A percentile compares a stretch with the other conserved stretches of the same genome.
Conservation (phyloP, 176 grass and related monocot genomes). For the Paspalum notatum region DNA sequence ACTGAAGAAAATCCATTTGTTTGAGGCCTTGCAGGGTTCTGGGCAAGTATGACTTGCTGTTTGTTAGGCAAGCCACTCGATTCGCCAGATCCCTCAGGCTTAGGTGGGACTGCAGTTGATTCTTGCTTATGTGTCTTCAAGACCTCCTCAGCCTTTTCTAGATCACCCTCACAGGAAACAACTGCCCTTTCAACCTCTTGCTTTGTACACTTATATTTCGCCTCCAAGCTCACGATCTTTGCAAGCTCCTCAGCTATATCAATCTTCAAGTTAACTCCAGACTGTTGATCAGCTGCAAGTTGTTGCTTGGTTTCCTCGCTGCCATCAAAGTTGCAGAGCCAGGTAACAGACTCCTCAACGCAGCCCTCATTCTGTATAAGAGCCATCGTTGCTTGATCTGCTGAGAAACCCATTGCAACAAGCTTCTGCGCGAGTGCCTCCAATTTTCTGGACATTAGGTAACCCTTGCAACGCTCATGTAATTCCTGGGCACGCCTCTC, state of each 20-base stretch:
- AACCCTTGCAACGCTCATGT: constrained; percentile 92
- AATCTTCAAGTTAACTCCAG: constrained; percentile 78
- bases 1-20: constrained; percentile 56
- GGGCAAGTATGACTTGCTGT: constrained; percentile 46
- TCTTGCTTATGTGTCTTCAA: constrained; percentile 91
- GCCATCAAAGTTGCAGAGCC: constrained; percentile 86
- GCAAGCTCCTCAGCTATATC: constrained; percentile 87
- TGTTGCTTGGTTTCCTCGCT: constrained; percentile 82
- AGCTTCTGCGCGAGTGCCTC: constrained; percentile 82
- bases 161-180: constrained; percentile 92
- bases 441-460: constrained; percentile 92
- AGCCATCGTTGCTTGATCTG: constrained; percentile 94
- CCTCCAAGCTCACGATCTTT: constrained; percentile 78
- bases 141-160: constrained; percentile 76
- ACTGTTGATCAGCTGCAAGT: constrained; percentile 60
- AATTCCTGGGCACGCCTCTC: constrained; percentile 91
- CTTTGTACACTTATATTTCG: constrained; percentile 80
- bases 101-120: constrained; percentile 35
- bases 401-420: constrained; percentile 92
- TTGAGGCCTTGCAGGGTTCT: constrained; percentile 62
- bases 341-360: constrained; percentile 87
- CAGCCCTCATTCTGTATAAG: constrained; percentile 95
- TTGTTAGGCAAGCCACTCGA: constrained; percentile 62
- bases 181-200: constrained; percentile 97
- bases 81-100: constrained; percentile 59